Evolutionary conservation across 2,329 filamentous ascomycete genomes (phyloP).

Genomic region (Coniochaeta ligniaria): DNA sequence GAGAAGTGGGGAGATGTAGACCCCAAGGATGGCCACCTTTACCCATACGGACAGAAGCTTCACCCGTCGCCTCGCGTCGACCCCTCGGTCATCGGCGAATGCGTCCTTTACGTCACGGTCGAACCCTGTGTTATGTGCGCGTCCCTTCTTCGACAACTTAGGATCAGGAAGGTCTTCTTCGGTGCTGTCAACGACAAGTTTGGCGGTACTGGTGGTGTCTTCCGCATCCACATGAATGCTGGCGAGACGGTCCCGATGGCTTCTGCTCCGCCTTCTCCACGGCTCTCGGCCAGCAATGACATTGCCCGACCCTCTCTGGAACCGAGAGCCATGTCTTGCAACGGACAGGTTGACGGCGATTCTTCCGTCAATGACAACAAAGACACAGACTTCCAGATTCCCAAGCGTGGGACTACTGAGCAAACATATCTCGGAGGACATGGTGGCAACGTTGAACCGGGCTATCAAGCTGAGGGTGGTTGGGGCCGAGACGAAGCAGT

Average conservation of each 20-base stretch:
- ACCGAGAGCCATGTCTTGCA: slow-evolving; percentile 11
- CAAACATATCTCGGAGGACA: slow-evolving; percentile 30
- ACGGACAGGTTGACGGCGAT: slow-evolving; percentile 4
- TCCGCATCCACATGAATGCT: slow-evolving; percentile 70
- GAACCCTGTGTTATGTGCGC: slow-evolving; percentile 99
- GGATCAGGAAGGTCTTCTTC: slow-evolving; percentile 86
- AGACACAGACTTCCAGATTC: slow-evolving; percentile 3
- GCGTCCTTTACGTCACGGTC: slow-evolving; percentile 88
- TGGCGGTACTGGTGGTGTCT: slow-evolving; percentile 89
- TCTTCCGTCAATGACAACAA: slow-evolving; percentile 5
- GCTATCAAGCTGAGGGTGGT: slow-evolving; percentile 79
- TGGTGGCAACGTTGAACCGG: slow-evolving; percentile 65
- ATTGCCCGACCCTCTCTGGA: slow-evolving; percentile 16
- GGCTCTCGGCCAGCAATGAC: slow-evolving; percentile 14
- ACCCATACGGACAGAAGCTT: slow-evolving; percentile 54
- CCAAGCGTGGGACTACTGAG: slow-evolving; percentile 6
- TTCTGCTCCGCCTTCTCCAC: slow-evolving; percentile 28
- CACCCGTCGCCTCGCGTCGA: slow-evolving; percentile 51
- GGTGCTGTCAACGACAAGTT: slow-evolving; percentile 96
- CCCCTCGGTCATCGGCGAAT: slow-evolving; percentile 60
- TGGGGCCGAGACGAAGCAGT: slow-evolving; percentile 90
- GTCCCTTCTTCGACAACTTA: slow-evolving; percentile 80
- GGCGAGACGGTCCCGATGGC: slow-evolving; percentile 19
- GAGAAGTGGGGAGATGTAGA: slow-evolving; percentile 41
- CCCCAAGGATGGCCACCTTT: slow-evolving; percentile 48